These are phyloP conservation scores for Sclerospora graminicola DNA, from an alignment of 352 stramenopile genomes.

Conservation along the genomic window DNA sequence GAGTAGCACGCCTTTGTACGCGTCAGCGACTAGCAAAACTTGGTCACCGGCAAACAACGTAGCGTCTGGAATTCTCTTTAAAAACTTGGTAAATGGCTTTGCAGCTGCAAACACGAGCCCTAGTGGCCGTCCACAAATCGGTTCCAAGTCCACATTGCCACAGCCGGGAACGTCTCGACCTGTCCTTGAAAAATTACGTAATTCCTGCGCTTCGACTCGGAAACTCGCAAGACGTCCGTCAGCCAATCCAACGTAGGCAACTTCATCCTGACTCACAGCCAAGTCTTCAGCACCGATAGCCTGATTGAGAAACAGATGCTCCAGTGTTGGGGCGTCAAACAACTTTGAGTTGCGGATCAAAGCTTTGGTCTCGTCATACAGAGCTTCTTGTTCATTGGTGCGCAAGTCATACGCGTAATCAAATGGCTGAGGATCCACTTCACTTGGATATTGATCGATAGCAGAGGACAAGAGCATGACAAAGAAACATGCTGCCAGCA, in stretches of 20 bases:
- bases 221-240: constrained; percentile 52
- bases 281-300: constrained; percentile 35
- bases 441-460: constrained; percentile 34
- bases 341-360: constrained; percentile 12
- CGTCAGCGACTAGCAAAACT: constrained; percentile 50
- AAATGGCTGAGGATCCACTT: constrained; percentile 26
- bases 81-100: constrained; percentile 26
- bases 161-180: constrained; percentile 25
- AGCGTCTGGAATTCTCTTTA: constrained; percentile 31
- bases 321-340: constrained; percentile 14
- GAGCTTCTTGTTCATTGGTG: constrained; percentile 31
- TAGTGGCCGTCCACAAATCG: constrained; percentile 38
- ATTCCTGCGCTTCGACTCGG: constrained; percentile 9
- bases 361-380: constrained; percentile 16
- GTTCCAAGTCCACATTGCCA: constrained; percentile 24
- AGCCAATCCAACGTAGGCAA: constrained; percentile 34
- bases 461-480: constrained; percentile 42
- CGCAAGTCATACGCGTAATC: constrained; percentile 23
- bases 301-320: constrained; percentile 28
- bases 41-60: constrained; percentile 34
- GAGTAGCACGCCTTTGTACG: constrained; percentile 46
- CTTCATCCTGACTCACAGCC: constrained; percentile 32
- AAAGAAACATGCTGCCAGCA: constrained; percentile 38
- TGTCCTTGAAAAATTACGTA: constrained; percentile 41
- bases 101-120: constrained; percentile 34